Evolutionary conservation across 1,284 basidiomycete genomes (phyloP).

Genomic region (Neolentinus lepideus): DNA sequence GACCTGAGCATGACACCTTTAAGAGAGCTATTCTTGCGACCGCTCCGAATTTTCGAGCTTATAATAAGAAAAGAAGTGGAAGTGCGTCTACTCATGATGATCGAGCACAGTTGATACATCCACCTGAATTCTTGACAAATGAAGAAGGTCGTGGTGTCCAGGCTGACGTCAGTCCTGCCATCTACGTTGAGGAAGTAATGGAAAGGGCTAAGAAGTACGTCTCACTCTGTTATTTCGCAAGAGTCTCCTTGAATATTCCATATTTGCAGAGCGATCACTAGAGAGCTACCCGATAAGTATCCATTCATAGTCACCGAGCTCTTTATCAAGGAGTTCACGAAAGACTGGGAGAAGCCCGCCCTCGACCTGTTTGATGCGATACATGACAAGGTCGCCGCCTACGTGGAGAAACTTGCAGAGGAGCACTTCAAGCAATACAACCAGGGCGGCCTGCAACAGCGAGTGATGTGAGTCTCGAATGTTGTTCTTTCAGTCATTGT

Average conservation of each 20-base stretch:
- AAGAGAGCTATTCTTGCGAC: conserved; percentile 38
- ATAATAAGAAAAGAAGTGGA: conserved; percentile 5
- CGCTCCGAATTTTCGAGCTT: conserved; percentile 42
- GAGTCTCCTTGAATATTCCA: not conserved
- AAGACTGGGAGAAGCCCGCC: conserved; percentile 44
- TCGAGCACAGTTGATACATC: not conserved
- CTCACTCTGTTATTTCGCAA: not conserved
- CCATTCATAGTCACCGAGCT: conserved; percentile 52
- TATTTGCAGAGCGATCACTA: conserved; percentile 52
- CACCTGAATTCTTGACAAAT: conserved; percentile 36
- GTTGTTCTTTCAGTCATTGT: not conserved
- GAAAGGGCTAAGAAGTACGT: conserved; percentile 36
- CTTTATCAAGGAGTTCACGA: conserved; percentile 39
- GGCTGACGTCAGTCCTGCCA: conserved; percentile 13
- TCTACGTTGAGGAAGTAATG: conserved; percentile 55
- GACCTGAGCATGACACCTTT: conserved; percentile 41
- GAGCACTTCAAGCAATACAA: conserved; percentile 41
- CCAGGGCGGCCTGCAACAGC: conserved; percentile 42
- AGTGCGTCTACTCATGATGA: not conserved
- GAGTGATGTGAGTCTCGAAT: conserved; percentile 51
- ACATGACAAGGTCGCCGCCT: conserved; percentile 27
- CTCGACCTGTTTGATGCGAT: conserved; percentile 39
- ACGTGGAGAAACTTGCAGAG: conserved; percentile 34
- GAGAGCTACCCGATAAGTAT: conserved; percentile 59
- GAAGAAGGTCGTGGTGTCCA: conserved; percentile 8